Evolutionary conservation across 352 stramenopile genomes (phyloP).

Genomic region (Globisporangium yorkense): DNA sequence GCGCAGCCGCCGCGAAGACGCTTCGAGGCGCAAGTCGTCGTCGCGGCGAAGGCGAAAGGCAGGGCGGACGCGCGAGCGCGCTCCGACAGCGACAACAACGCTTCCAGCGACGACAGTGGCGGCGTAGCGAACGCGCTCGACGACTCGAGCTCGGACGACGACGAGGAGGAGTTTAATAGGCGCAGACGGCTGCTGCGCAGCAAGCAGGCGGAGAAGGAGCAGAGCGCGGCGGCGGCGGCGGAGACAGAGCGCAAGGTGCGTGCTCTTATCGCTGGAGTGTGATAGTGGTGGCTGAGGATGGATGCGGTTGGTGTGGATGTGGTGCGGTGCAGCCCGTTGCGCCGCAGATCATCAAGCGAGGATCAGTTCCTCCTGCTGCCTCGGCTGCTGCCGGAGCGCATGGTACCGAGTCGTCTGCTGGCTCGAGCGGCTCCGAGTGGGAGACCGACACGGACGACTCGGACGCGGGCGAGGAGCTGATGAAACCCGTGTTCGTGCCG

Average conservation of each 20-base stretch:
- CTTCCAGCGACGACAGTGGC: slow-evolving; percentile 27
- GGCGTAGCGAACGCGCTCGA: slow-evolving; percentile 48
- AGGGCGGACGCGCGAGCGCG: background rate
- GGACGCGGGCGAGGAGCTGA: slow-evolving; percentile 59
- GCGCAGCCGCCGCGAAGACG: slow-evolving; percentile 26
- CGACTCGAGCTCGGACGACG: slow-evolving; percentile 73
- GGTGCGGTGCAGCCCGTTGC: slow-evolving; percentile 14
- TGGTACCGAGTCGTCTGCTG: slow-evolving; percentile 34
- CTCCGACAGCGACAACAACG: slow-evolving; percentile 13
- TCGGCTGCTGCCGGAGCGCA: background rate
- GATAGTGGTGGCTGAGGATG: background rate
- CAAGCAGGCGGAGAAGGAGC: slow-evolving; percentile 42
- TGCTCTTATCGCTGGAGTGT: background rate
- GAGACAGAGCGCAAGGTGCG: slow-evolving; percentile 4
- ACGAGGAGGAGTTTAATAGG: slow-evolving; percentile 65
- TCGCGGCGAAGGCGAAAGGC: slow-evolving; percentile 12
- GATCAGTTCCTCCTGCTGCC: background rate
- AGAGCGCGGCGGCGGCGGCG: slow-evolving; percentile 8
- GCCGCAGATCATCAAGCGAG: slow-evolving; percentile 33
- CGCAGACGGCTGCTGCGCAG: slow-evolving; percentile 53
- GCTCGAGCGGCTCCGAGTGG: slow-evolving; percentile 57
- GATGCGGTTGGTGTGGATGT: background rate
- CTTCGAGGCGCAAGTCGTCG: slow-evolving; percentile 55
- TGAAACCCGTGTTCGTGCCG: slow-evolving; percentile 91
- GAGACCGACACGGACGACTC: slow-evolving; percentile 81